These are phyloP conservation scores for Mrakiaceae sp. DNA, from an alignment of 1,284 basidiomycete genomes.

Conservation along the genomic window DNA sequence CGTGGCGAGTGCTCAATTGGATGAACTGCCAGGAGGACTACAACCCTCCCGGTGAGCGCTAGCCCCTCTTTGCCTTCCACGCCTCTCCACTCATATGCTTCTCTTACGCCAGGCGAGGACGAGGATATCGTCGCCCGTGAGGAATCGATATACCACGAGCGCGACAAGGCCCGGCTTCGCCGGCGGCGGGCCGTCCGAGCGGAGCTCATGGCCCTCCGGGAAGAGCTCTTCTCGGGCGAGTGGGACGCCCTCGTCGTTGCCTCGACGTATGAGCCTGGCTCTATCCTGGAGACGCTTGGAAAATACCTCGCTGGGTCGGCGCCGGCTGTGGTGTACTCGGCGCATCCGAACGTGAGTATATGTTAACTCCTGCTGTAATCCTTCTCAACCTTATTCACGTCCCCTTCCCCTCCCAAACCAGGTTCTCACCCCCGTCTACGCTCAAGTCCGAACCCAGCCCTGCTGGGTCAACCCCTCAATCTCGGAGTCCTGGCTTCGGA, in stretches of 20 bases:
- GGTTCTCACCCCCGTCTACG: slow-evolving; percentile 64
- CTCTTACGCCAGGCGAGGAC: slow-evolving; percentile 27
- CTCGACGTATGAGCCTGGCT: slow-evolving; percentile 74
- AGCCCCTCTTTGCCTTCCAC: neutral
- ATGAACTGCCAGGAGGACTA: slow-evolving; percentile 73
- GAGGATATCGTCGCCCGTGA: slow-evolving; percentile 19
- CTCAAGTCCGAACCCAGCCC: slow-evolving; percentile 53
- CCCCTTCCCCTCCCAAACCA: slow-evolving; percentile 31
- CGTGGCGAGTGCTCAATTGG: slow-evolving; percentile 75
- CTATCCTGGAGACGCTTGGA: slow-evolving; percentile 61
- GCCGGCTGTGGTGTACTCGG: slow-evolving; percentile 75
- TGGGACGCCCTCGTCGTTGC: slow-evolving; percentile 78
- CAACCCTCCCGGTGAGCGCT: slow-evolving; percentile 33
- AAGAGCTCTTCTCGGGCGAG: slow-evolving; percentile 74
- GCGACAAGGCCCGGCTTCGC: slow-evolving; percentile 13
- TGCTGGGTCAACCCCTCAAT: slow-evolving; percentile 67
- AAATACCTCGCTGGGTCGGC: slow-evolving; percentile 75
- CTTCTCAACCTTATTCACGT: neutral
- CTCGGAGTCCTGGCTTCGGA: slow-evolving; percentile 78
- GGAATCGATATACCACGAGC: slow-evolving; percentile 19
- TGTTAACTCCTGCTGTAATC: slow-evolving; percentile 2
- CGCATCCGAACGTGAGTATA: slow-evolving; percentile 56
- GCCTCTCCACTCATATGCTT: slow-evolving; percentile 11
- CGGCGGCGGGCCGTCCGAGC: slow-evolving; percentile 39
- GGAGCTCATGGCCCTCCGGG: slow-evolving; percentile 50